A percentile compares a stretch with the other conserved stretches of the same genome.
Evolutionary conservation across 768 basidiomycete genomes (phyloP).

Genomic region (Pleurotus tuber-regium): DNA sequence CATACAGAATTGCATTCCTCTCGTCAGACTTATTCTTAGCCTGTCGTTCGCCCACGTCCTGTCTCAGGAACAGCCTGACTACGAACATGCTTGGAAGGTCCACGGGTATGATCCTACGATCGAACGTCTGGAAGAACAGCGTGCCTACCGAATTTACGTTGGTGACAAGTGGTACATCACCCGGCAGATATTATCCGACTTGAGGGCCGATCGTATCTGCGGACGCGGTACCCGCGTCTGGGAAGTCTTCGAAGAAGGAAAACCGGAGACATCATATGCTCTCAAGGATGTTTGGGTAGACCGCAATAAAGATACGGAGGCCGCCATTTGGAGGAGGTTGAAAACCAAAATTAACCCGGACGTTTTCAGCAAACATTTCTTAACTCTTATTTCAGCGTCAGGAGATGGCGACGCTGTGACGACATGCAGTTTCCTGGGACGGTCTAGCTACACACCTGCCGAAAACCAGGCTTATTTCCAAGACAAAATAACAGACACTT

Average conservation of each 20-base stretch:
- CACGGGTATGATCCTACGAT: slow-evolving; percentile 11
- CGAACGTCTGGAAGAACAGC: neutral
- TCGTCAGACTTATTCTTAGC: slow-evolving; percentile 3
- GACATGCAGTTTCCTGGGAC: slow-evolving; percentile 8
- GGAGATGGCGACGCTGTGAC: neutral
- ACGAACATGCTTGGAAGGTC: neutral
- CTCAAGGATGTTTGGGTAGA: slow-evolving; percentile 13
- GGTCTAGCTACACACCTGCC: neutral
- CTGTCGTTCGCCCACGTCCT: slow-evolving; percentile 3
- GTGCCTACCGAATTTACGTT: neutral
- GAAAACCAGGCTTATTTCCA: neutral
- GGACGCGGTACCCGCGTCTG: slow-evolving; percentile 12
- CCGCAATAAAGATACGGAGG: slow-evolving; percentile 5
- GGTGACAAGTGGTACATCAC: slow-evolving; percentile 7
- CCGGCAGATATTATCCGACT: slow-evolving; percentile 5
- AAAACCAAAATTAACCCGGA: neutral
- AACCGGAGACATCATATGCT: neutral
- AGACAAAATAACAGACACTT: neutral
- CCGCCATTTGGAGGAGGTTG: slow-evolving; percentile 7
- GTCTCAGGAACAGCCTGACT: neutral
- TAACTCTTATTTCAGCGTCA: slow-evolving; percentile 4
- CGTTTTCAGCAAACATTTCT: slow-evolving; percentile 3
- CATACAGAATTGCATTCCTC: neutral
- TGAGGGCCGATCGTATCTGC: slow-evolving; percentile 7
- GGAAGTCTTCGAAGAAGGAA: slow-evolving; percentile 5